Percentiles rank a stretch among this genome's conserved stretches.
phyloP scores from a whole-genome alignment of 805 yeast species.

The Lachancea sp. region DNA sequence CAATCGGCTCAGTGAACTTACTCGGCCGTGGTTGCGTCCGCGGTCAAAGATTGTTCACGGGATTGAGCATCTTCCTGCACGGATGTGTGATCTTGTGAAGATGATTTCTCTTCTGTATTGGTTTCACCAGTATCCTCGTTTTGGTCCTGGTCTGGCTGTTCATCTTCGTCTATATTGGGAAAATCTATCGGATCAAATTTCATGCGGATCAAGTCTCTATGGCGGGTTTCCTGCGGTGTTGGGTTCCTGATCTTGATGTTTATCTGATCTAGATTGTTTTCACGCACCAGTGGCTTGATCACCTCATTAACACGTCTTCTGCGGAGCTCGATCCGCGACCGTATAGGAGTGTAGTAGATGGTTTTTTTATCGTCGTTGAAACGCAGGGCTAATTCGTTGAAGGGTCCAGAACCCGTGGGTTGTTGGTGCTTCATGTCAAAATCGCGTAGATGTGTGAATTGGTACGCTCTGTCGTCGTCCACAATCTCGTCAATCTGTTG shows the following conservation, averaged over 20 bases:
- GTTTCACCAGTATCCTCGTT: slow-evolving; percentile 1
- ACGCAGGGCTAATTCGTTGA: slow-evolving; percentile 57
- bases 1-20: too few species aligned
- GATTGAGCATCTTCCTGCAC: slow-evolving; percentile 3
- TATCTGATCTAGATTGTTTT: slow-evolving; percentile 50
- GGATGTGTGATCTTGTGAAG: slow-evolving; percentile 2
- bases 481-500: slow-evolving; percentile 25
- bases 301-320: slow-evolving; percentile 64
- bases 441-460: slow-evolving; percentile 64
- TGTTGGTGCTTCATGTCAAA: slow-evolving; percentile 61
- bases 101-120: slow-evolving; percentile 2
- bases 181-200: slow-evolving; percentile 66
- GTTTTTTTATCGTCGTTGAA: slow-evolving; percentile 48
- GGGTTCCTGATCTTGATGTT: slow-evolving; percentile 57
- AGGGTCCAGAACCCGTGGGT: slow-evolving; percentile 23
- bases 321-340: slow-evolving; percentile 73
- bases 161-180: slow-evolving; percentile 30
- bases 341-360: slow-evolving; percentile 72
- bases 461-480: slow-evolving; percentile 46
- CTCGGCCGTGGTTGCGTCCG: background rate
- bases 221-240: slow-evolving; percentile 49
- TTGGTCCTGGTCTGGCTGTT: slow-evolving; percentile 4
- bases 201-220: slow-evolving; percentile 53
- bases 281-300: slow-evolving; percentile 39
- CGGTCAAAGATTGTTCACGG: slow-evolving; percentile 2